These are phyloP conservation scores for Globisporangium splendens DNA, from an alignment of 352 stramenopile species.

Conservation along the genomic window DNA sequence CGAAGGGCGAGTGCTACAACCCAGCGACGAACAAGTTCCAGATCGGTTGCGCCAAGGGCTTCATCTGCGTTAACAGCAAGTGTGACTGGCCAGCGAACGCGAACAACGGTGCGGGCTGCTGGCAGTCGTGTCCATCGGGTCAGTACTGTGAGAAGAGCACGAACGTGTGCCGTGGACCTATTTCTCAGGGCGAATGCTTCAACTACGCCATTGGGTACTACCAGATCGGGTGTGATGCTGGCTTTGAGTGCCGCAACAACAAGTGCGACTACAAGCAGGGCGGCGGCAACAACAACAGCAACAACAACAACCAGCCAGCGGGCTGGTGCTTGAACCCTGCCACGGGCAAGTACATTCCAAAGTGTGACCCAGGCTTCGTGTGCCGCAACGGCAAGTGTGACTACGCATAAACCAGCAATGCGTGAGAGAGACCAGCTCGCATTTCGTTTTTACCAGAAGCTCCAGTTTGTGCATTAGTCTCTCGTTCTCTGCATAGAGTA, in stretches of 20 bases:
- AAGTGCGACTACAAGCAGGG: conserved; percentile 9
- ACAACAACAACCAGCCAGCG: not conserved
- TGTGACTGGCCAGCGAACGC: not conserved
- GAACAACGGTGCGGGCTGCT: not conserved
- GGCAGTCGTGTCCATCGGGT: not conserved
- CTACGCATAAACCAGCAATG: conserved; percentile 1
- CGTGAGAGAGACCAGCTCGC: not conserved
- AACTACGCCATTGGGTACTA: conserved; percentile 13
- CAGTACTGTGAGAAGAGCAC: conserved; percentile 9
- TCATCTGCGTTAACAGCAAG: conserved; percentile 5
- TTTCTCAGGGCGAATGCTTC: conserved; percentile 8
- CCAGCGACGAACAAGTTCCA: conserved; percentile 1
- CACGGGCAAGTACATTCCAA: conserved; percentile 12
- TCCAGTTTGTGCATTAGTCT: too few relatives aligned
- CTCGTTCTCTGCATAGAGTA: too few relatives aligned
- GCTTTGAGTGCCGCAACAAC: conserved; percentile 11
- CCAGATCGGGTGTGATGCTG: conserved; percentile 6
- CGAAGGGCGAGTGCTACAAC: conserved; percentile 3
- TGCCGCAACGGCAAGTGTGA: conserved; percentile 14
- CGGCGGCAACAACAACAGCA: not conserved
- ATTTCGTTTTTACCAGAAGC: too few relatives aligned
- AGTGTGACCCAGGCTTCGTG: conserved; percentile 12
- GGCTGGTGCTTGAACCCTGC: conserved; percentile 12
- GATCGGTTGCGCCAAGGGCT: conserved; percentile 4
- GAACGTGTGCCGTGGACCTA: conserved; percentile 8